Percentiles rank a stretch among this genome's conserved stretches.
Evolutionary conservation across 805 yeast genomes (phyloP).

Genomic region (Teunomyces panamensis): DNA sequence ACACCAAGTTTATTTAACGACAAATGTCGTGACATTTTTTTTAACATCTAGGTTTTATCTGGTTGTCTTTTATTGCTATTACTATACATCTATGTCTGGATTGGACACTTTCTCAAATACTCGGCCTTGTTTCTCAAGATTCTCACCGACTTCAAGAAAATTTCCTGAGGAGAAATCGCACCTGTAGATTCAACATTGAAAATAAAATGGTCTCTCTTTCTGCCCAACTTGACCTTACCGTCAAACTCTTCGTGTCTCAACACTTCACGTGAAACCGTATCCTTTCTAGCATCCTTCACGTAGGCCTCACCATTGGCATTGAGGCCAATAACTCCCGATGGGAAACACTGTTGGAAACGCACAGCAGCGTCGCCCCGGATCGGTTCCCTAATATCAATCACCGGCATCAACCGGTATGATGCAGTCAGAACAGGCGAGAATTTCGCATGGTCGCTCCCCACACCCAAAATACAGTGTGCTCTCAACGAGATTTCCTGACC

Average conservation of each 20-base stretch:
- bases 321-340: conserved; percentile 86
- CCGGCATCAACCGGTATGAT: conserved; percentile 88
- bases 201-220: conserved; percentile 88
- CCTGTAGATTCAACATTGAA: conserved; percentile 95
- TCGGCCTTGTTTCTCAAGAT: conserved; percentile 83
- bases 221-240: conserved; percentile 86
- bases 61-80: not conserved
- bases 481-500: conserved; percentile 92
- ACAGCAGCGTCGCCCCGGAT: conserved; percentile 74
- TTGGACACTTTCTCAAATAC: conserved; percentile 74
- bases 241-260: conserved; percentile 88
- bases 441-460: conserved; percentile 95
- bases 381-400: conserved; percentile 70
- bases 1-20: no score
- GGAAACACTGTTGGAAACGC: conserved; percentile 85
- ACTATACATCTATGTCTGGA: conserved; percentile 44
- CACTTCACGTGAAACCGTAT: conserved; percentile 96
- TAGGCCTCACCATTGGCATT: conserved; percentile 64
- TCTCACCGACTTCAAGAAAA: conserved; percentile 85
- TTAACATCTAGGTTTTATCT: not conserved
- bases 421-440: conserved; percentile 98
- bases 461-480: conserved; percentile 87
- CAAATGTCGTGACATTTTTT: not conserved
- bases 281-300: conserved; percentile 88
- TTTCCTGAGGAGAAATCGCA: conserved; percentile 95